phyloP scores from a whole-genome alignment of 768 basidiomycete genomes.

The Boletellus sp. region DNA sequence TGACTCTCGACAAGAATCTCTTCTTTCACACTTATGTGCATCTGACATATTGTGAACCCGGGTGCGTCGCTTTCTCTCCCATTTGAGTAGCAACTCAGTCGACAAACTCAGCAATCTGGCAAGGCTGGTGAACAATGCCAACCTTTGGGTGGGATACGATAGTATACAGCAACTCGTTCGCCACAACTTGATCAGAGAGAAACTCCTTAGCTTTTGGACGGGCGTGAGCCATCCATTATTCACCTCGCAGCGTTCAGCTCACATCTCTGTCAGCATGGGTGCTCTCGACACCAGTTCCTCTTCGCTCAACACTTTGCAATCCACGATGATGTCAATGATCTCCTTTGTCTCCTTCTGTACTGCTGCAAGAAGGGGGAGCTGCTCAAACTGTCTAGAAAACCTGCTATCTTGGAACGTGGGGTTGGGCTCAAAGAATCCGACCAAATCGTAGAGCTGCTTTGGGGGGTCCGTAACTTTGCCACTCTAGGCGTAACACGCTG shows the following conservation, averaged over 20 bases:
- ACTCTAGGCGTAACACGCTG: background rate
- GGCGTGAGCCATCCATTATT: constrained; percentile 7
- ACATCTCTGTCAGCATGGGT: constrained; percentile 9
- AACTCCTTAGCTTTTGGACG: constrained; percentile 6
- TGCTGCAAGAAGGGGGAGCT: constrained; percentile 18
- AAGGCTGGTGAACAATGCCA: constrained; percentile 4
- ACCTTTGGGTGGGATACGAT: constrained; percentile 13
- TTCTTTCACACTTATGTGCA: constrained; percentile 10
- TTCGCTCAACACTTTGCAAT: background rate
- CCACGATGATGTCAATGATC: constrained; percentile 12
- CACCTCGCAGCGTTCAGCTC: background rate
- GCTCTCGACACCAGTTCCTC: constrained; percentile 11
- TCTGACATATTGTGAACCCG: background rate
- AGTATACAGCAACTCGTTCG: constrained; percentile 16
- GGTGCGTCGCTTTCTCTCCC: constrained; percentile 1
- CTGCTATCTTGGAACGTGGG: background rate
- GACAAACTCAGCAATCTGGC: constrained; percentile 5
- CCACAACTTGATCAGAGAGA: constrained; percentile 20
- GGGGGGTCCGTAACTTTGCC: constrained; percentile 12
- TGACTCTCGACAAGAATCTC: constrained; percentile 20
- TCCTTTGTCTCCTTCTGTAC: constrained; percentile 19
- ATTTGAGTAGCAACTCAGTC: background rate
- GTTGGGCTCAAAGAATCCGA: constrained; percentile 9
- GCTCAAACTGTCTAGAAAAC: constrained; percentile 4
- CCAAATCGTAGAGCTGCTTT: constrained; percentile 22